Evolutionary conservation across 129 eudicot genomes (phyloP), one percentile per base, ranked within the genome.

Genomic region (Flaveria trinervia): DNA sequence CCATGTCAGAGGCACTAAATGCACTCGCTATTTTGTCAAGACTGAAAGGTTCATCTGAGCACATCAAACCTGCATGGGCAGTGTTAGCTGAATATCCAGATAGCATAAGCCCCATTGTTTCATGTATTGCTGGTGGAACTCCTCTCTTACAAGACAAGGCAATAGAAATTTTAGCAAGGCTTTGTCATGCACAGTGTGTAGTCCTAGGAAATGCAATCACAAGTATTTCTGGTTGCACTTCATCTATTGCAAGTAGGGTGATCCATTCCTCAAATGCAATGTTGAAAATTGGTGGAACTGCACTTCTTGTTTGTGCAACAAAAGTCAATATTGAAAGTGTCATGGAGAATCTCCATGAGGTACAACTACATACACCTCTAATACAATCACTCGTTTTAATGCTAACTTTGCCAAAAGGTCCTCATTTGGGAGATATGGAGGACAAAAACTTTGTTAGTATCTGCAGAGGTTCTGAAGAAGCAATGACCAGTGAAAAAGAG

Each of bases 221-320:
- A 41, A 59, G 84, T 88, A 82, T 92, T 57, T 75, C 84, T 60
- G 94, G 91, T 15, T 91, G 99, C 74, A 86, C 75, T 74, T 83
- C 93, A 77, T 86, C 97, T 36, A 85, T 95, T 83, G 87, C 92
- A 66, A 82, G 88, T 76, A 84, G 97, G 83, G 93, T 95, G 49
- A 80, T 91, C 61, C 73, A 81, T 75, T 91, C 97, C 55, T 70
- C 88, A 46, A 81, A 86, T 65, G 46, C 85, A 73, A 79, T 66
- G 66, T 86, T 91, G 65, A 87, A 91, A 76, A 86, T 85, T 65
- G 96, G 99, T 72, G 99, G 99, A 77, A 83, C 94, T 46, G 96
- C 99, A 9, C 96, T 95, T 76, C 94, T 95, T 82, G 87, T 86
- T 66, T 95, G 99, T 82, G 89, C 94, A 80, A 81, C 90, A 51